Conservation (phyloP, 2,329 filamentous ascomycete species). For the Coniochaeta ligniaria region DNA sequence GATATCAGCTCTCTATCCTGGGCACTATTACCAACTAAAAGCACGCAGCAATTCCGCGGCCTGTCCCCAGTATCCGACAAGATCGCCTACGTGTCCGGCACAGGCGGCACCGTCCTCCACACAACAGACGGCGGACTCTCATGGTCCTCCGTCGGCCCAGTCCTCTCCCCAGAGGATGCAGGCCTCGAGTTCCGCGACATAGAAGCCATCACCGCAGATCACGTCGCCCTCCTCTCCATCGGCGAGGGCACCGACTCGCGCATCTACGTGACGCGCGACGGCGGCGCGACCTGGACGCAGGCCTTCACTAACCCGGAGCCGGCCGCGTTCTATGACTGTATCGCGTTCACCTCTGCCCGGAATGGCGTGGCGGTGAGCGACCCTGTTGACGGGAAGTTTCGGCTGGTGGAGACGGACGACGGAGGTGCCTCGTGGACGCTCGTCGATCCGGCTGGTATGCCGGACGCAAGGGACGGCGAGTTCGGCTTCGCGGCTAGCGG, state of each 20-base stretch:
- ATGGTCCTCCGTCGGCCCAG: conserved; percentile 22
- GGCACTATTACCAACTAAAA: conserved; percentile 17
- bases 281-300: conserved; percentile 18
- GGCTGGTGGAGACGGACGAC: conserved; percentile 22
- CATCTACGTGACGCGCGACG: conserved; percentile 21
- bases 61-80: conserved; percentile 20
- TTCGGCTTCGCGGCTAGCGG: conserved; percentile 24
- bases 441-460: conserved; percentile 17
- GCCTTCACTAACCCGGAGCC: conserved; percentile 20
- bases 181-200: conserved; percentile 38
- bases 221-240: conserved; percentile 30
- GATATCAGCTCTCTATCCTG: conserved; percentile 8
- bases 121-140: conserved; percentile 20
- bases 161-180: conserved; percentile 5
- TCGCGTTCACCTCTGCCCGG: conserved; percentile 18
- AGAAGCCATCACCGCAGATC: conserved; percentile 34
- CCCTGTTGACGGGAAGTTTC: conserved; percentile 23
- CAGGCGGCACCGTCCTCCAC: conserved; percentile 20
- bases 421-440: conserved; percentile 18
- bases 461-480: conserved; percentile 18
- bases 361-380: conserved; percentile 24
- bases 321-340: conserved; percentile 24
- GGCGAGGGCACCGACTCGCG: conserved; percentile 21
- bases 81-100: conserved; percentile 24
- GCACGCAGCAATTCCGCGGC: conserved; percentile 21